These are phyloP conservation scores for Auxenochlorella pyrenoidosa DNA, from an alignment of 139 green algal genomes.

Conservation along the genomic window DNA sequence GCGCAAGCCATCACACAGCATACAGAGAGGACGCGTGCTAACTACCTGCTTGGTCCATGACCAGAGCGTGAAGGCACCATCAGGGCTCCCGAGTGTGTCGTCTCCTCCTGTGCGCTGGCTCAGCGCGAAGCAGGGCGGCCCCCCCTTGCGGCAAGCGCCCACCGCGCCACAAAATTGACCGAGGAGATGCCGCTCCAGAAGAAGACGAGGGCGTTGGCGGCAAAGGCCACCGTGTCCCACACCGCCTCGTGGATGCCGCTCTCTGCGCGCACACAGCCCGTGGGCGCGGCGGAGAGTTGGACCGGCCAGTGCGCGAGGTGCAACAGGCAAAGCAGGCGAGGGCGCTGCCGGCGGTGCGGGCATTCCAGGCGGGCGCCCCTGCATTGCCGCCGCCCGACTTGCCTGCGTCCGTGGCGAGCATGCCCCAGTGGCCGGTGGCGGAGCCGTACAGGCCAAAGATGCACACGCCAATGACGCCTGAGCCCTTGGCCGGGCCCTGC, in stretches of 20 bases:
- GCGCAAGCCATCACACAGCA: background rate
- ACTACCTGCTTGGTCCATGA: too few species aligned
- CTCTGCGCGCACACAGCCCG: background rate
- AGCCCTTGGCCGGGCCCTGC: slow-evolving; percentile 16
- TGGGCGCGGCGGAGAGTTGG: too few species aligned
- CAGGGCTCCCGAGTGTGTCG: too few species aligned
- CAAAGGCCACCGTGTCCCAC: slow-evolving; percentile 63
- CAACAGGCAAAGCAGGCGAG: too few species aligned
- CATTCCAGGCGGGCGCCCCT: too few species aligned
- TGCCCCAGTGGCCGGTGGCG: slow-evolving; percentile 20
- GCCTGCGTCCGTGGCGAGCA: slow-evolving; percentile 11
- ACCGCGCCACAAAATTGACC: slow-evolving; percentile 85
- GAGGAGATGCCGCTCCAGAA: slow-evolving; percentile 82
- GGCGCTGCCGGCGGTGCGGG: background rate
- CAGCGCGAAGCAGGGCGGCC: too few species aligned
- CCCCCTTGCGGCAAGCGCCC: too few species aligned
- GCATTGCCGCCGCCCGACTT: background rate
- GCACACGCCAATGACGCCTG: slow-evolving; percentile 10
- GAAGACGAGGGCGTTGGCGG: slow-evolving; percentile 81
- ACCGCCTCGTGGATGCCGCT: slow-evolving; percentile 39
- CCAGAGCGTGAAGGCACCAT: too few species aligned
- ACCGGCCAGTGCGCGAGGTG: too few species aligned
- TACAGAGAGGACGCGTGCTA: background rate
- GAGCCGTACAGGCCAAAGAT: slow-evolving; percentile 5
- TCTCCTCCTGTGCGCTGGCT: too few species aligned